Conservation (phyloP, 2,329 filamentous ascomycete genomes). For the Podosphaera xanthii region DNA sequence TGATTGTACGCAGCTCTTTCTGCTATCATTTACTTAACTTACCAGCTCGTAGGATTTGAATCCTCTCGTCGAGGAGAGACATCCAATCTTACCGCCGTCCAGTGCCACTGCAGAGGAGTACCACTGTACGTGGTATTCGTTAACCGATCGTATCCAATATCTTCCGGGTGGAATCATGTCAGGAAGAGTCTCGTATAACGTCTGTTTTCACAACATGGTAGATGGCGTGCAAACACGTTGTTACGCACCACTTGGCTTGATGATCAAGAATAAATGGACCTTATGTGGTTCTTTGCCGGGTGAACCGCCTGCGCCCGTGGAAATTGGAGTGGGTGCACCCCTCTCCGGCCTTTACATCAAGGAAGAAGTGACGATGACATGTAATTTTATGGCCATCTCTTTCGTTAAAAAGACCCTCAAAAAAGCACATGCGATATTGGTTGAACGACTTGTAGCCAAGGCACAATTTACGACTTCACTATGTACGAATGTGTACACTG, state of each 20-base stretch:
- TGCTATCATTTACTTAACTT: background rate
- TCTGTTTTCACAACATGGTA: slow-evolving; percentile 53
- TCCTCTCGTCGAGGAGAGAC: slow-evolving; percentile 53
- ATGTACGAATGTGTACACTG: background rate
- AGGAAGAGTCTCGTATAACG: slow-evolving; percentile 54
- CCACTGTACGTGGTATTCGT: slow-evolving; percentile 51
- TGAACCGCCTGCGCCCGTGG: slow-evolving; percentile 39
- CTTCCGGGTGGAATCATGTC: slow-evolving; percentile 39
- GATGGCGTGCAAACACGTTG: slow-evolving; percentile 60
- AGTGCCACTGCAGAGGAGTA: slow-evolving; percentile 49
- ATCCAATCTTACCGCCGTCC: slow-evolving; percentile 41
- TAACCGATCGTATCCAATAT: slow-evolving; percentile 58
- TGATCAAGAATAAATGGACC: slow-evolving; percentile 59
- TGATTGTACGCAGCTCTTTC: slow-evolving; percentile 30
- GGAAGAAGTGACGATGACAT: slow-evolving; percentile 70
- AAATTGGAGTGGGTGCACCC: slow-evolving; percentile 44
- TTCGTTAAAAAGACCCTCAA: slow-evolving; percentile 72
- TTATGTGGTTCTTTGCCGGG: slow-evolving; percentile 49
- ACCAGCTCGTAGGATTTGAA: slow-evolving; percentile 35
- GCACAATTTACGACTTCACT: slow-evolving; percentile 18
- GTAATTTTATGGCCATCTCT: slow-evolving; percentile 49
- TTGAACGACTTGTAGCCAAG: slow-evolving; percentile 36
- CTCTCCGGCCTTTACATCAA: slow-evolving; percentile 50
- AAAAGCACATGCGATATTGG: slow-evolving; percentile 47
- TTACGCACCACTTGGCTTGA: slow-evolving; percentile 60